These are phyloP conservation scores for Ambrosiella cleistominuta DNA, from an alignment of 2,329 filamentous ascomycete species.

Conservation along the genomic window DNA sequence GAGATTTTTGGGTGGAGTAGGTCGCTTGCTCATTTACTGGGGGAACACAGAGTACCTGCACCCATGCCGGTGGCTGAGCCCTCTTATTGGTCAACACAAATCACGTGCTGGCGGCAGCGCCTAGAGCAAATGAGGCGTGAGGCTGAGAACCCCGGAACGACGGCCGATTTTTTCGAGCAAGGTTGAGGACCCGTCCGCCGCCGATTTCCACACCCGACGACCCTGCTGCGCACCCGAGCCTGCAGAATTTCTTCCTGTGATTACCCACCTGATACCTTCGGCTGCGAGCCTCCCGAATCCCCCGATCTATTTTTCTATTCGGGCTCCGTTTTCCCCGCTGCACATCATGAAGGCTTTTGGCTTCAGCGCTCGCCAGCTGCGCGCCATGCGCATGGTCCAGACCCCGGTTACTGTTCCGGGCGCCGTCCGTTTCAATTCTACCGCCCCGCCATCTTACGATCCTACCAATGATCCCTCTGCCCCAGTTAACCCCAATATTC, in stretches of 20 bases:
- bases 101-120: conserved; percentile 5
- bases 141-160: conserved; percentile 7
- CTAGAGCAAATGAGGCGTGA: conserved; percentile 10
- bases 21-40: conserved; percentile 1
- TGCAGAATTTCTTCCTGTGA: neutral
- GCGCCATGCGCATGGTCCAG: conserved; percentile 20
- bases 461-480: neutral
- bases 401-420: conserved; percentile 11
- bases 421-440: conserved; percentile 6
- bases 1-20: conserved; percentile 13
- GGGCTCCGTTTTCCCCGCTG: neutral
- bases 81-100: neutral
- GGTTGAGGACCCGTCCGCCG: conserved; percentile 1
- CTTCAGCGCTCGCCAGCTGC: conserved; percentile 18
- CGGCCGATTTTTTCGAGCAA: neutral
- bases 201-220: neutral
- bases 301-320: neutral
- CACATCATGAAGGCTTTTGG: conserved; percentile 13
- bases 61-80: conserved; percentile 6
- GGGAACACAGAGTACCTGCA: conserved; percentile 2
- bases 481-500: neutral
- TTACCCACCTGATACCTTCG: neutral
- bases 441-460: neutral
- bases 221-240: neutral
- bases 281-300: neutral